A percentile compares a stretch with the other conserved stretches of the same genome.
Evolutionary conservation across 2,329 filamentous ascomycete genomes (phyloP).

Genomic region (Colletotrichum navitas): DNA sequence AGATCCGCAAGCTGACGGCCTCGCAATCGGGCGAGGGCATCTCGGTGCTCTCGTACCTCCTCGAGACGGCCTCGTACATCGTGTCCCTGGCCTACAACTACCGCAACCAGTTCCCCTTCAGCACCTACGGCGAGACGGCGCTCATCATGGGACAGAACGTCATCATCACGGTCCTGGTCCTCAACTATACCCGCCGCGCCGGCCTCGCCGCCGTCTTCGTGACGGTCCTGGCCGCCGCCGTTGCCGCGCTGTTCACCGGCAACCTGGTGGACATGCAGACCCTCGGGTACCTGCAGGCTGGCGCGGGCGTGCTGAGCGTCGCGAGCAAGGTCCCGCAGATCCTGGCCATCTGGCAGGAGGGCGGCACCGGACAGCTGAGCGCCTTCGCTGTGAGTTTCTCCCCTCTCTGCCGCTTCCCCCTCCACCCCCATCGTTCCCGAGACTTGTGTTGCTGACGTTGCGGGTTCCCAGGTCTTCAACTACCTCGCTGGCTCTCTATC

Average conservation of each 20-base stretch:
- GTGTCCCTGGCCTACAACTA: slow-evolving; percentile 94
- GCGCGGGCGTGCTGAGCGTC: slow-evolving; percentile 84
- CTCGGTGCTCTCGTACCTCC: slow-evolving; percentile 89
- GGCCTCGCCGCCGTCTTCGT: slow-evolving; percentile 82
- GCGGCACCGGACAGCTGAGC: slow-evolving; percentile 93
- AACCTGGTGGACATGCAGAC: slow-evolving; percentile 74
- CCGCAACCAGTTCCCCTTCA: slow-evolving; percentile 93
- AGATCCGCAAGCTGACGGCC: slow-evolving; percentile 91
- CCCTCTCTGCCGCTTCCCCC: neutral
- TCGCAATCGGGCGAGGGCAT: slow-evolving; percentile 87
- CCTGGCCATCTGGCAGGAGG: slow-evolving; percentile 83
- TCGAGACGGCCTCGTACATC: slow-evolving; percentile 89
- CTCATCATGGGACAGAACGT: slow-evolving; percentile 94
- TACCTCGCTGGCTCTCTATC: slow-evolving; percentile 93
- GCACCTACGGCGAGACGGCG: slow-evolving; percentile 95
- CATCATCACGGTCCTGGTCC: slow-evolving; percentile 85
- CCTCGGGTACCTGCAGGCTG: slow-evolving; percentile 83
- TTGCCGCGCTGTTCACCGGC: slow-evolving; percentile 77
- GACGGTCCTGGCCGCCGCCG: slow-evolving; percentile 77
- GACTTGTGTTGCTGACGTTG: slow-evolving; percentile 2
- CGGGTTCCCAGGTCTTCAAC: slow-evolving; percentile 84
- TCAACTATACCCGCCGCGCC: slow-evolving; percentile 81
- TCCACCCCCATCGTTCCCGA: too few relatives aligned
- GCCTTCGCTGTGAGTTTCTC: slow-evolving; percentile 85
- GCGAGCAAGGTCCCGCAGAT: slow-evolving; percentile 97